These are phyloP conservation scores for Rugosomyces carneus DNA, from an alignment of 1,284 basidiomycete genomes.

Conservation along the genomic window DNA sequence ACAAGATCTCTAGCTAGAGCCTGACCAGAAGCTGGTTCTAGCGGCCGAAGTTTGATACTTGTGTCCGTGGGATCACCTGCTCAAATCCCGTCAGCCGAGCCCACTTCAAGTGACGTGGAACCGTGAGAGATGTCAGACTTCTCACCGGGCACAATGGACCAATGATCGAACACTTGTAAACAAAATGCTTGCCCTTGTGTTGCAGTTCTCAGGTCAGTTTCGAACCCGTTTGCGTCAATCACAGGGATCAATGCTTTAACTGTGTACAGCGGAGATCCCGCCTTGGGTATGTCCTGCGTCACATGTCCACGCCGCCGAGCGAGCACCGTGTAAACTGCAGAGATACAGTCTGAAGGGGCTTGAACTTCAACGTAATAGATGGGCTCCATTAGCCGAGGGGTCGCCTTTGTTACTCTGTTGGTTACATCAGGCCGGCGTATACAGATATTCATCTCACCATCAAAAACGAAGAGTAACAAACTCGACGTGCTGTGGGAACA, in stretches of 20 bases:
- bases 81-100: slow-evolving; percentile 15
- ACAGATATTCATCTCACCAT: slow-evolving; percentile 52
- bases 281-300: slow-evolving; percentile 95
- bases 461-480: slow-evolving; percentile 98
- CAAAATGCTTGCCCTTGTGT: slow-evolving; percentile 98
- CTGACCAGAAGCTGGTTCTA: slow-evolving; percentile 96
- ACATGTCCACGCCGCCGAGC: slow-evolving; percentile 96
- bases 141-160: slow-evolving; percentile 94
- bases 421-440: slow-evolving; percentile 7
- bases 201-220: slow-evolving; percentile 94
- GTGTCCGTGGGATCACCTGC: slow-evolving; percentile 94
- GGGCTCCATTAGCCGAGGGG: slow-evolving; percentile 91
- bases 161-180: slow-evolving; percentile 95
- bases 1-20: slow-evolving; percentile 89
- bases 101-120: slow-evolving; percentile 16
- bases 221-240: slow-evolving; percentile 98
- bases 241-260: slow-evolving; percentile 97
- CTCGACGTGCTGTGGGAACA: slow-evolving; percentile 54
- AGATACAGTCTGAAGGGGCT: slow-evolving; percentile 97
- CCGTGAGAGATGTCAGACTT: slow-evolving; percentile 19
- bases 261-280: slow-evolving; percentile 94
- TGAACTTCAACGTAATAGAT: slow-evolving; percentile 98
- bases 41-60: slow-evolving; percentile 88
- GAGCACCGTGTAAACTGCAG: slow-evolving; percentile 95
- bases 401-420: slow-evolving; percentile 55